These are phyloP conservation scores for Candida manassasensis DNA, from an alignment of 805 yeast genomes.

Conservation along the genomic window DNA sequence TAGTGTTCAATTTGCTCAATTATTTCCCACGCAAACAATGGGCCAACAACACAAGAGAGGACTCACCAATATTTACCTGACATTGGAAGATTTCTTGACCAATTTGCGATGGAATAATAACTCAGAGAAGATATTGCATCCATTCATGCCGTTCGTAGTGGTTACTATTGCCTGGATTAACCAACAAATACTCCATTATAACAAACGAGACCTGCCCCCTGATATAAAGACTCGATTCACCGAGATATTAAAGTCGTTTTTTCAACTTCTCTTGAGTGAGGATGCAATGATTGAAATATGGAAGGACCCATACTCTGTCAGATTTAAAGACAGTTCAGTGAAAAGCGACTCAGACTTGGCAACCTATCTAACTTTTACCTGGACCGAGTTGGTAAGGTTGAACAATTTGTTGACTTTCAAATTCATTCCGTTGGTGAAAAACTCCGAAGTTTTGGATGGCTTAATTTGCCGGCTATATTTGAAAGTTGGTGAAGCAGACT, in stretches of 20 bases:
- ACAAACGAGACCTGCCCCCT: constrained; percentile 12
- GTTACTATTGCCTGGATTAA: constrained; percentile 20
- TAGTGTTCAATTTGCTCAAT: constrained; percentile 11
- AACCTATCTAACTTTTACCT: constrained; percentile 27
- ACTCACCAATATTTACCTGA: constrained; percentile 1
- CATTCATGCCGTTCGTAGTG: constrained; percentile 16
- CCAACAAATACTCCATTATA: constrained; percentile 16
- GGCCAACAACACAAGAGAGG: not conserved
- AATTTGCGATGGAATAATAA: constrained; percentile 5
- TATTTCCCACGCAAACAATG: constrained; percentile 23
- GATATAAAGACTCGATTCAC: constrained; percentile 17
- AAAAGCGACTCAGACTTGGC: constrained; percentile 19
- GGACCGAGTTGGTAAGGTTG: constrained; percentile 34
- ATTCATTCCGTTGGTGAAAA: constrained; percentile 20
- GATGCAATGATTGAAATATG: constrained; percentile 22
- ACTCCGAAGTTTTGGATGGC: constrained; percentile 16
- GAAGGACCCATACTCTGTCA: constrained; percentile 30
- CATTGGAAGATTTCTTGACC: constrained; percentile 2
- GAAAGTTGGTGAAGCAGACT: constrained; percentile 20
- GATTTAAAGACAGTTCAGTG: constrained; percentile 13
- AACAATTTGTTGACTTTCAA: constrained; percentile 23
- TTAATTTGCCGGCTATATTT: constrained; percentile 14
- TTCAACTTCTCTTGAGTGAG: constrained; percentile 17
- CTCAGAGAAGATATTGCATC: not conserved
- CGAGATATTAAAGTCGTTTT: constrained; percentile 9